A percentile compares a stretch with the other conserved stretches of the same genome.
phyloP scores from a whole-genome alignment of 805 yeast genomes.

The Nakazawaea wyomingensis region DNA sequence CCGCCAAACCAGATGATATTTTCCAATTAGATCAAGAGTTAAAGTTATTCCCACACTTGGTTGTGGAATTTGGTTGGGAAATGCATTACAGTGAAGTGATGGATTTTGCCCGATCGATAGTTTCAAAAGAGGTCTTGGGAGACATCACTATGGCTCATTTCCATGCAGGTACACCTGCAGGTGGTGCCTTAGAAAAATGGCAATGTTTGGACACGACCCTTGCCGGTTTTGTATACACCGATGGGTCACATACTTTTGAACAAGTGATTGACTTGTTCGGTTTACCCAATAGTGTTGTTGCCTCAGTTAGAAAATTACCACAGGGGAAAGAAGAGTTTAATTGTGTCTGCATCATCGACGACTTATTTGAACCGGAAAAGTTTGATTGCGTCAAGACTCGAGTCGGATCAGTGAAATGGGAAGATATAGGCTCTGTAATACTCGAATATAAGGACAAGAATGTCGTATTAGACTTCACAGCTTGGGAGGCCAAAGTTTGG shows the following conservation, averaged over 20 bases:
- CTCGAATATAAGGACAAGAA: constrained; percentile 9
- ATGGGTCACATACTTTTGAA: constrained; percentile 10
- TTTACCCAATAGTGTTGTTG: constrained; percentile 6
- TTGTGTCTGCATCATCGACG: constrained; percentile 2
- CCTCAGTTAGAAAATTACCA: constrained; percentile 9
- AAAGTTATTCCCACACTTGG: constrained; percentile 2
- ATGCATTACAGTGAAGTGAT: constrained; percentile 10
- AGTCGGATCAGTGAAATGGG: constrained; percentile 7
- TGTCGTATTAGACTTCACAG: constrained; percentile 10
- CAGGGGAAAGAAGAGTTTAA: constrained; percentile 3
- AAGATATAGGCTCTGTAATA: constrained; percentile 12
- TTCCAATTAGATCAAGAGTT: constrained; percentile 1
- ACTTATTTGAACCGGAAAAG: constrained; percentile 5
- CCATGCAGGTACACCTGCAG: constrained; percentile 12
- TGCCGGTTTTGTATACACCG: constrained; percentile 11
- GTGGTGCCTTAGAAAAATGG: constrained; percentile 12
- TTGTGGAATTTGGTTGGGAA: constrained; percentile 12
- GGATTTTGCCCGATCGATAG: constrained; percentile 3
- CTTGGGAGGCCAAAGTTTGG: constrained; percentile 12
- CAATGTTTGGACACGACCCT: constrained; percentile 7
- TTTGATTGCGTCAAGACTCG: background rate
- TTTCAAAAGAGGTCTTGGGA: constrained; percentile 1
- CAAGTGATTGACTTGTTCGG: constrained; percentile 10
- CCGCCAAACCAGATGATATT: constrained; percentile 1
- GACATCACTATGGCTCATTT: constrained; percentile 8